Base-by-base conservation (phyloP, 2,329 filamentous ascomycete genomes). In the Juglanconis juglandina region DNA sequence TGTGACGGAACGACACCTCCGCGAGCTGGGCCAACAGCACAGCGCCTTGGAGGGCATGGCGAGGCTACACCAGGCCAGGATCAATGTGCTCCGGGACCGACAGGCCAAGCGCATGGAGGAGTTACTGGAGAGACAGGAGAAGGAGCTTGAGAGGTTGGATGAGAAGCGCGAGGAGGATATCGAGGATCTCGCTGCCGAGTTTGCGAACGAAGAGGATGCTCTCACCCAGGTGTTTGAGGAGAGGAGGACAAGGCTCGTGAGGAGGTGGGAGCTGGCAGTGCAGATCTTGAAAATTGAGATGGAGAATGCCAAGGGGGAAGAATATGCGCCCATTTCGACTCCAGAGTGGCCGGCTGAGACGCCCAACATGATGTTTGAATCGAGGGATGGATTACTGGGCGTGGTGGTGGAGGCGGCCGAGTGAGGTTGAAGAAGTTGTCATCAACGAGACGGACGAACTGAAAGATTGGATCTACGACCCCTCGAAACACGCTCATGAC, bases 71-170 rank as follows among this genome's bases (percentile, higher is more conserved):
- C 77, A 84, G 66, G 77, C 81, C 44, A 83, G 82, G 68, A 86
- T 88, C 69, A 87, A 87, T 66, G 84, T 87, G 33, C 79, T 88
- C 76, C 78, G 85, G n/a, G 85, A 87, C 62, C 81, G 82, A 47
- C 86, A 88, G 68, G 78, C 83, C 1, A 86, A 85, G 68, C 77
- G 81, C 35, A 81, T 87, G 76, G 84, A 87, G 66, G 81, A 86
- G 62, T 75, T 87, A 4, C 70, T 83, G 1, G 76, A 80, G 44
- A 76, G 80, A 32, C 85, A 88, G 65, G 79, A 81, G 61, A 69
- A 69, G 1, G 85, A 87, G 66, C 67, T 82, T 54, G 72, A 76
- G 32, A 75, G 73, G 51, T 69, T 85, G n/a, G 67, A 68, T 1
- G 74, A 75, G 32, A 79, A 77, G 63, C 78, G 79, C 55, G 72